Evolutionary conservation across 2,329 filamentous ascomycete species (phyloP).

Genomic region (Cadophora luteo-olivacea): DNA sequence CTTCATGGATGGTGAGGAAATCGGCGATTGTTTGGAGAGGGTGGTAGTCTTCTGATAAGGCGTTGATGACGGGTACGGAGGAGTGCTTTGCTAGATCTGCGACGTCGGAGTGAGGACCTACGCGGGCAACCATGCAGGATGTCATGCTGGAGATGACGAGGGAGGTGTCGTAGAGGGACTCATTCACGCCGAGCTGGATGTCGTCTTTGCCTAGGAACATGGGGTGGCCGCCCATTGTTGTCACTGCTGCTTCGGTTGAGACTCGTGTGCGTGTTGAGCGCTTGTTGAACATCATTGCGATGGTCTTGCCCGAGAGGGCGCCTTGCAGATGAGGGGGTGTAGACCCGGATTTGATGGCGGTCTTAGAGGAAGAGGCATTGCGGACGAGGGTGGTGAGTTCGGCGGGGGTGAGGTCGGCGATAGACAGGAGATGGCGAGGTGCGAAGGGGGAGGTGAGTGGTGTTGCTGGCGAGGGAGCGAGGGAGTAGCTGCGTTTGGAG

Average conservation of each 20-base stretch:
- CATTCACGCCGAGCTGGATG: slow-evolving; percentile 95
- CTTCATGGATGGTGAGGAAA: slow-evolving; percentile 87
- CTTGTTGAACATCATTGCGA: slow-evolving; percentile 98
- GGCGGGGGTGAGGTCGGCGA: slow-evolving; percentile 79
- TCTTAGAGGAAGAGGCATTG: slow-evolving; percentile 81
- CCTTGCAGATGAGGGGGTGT: slow-evolving; percentile 64
- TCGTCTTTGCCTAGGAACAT: slow-evolving; percentile 98
- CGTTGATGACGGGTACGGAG: slow-evolving; percentile 83
- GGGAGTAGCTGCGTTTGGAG: slow-evolving; percentile 36
- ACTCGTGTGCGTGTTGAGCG: slow-evolving; percentile 91
- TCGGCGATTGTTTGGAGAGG: slow-evolving; percentile 95
- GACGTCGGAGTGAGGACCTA: slow-evolving; percentile 79
- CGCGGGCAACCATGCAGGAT: slow-evolving; percentile 81
- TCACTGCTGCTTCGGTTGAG: slow-evolving; percentile 89
- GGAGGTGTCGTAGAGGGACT: slow-evolving; percentile 91
- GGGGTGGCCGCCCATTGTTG: slow-evolving; percentile 86
- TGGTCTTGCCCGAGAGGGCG: slow-evolving; percentile 75
- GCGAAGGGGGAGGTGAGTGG: slow-evolving; percentile 63
- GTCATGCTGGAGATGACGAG: slow-evolving; percentile 95
- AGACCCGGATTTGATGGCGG: slow-evolving; percentile 73
- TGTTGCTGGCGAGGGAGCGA: slow-evolving; percentile 27
- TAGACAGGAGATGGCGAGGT: slow-evolving; percentile 79
- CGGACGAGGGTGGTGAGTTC: slow-evolving; percentile 85
- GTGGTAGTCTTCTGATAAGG: slow-evolving; percentile 88
- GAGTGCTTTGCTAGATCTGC: slow-evolving; percentile 73